Conservation (phyloP, 805 yeast genomes). For the Schizosaccharomyces cryophilus region DNA sequence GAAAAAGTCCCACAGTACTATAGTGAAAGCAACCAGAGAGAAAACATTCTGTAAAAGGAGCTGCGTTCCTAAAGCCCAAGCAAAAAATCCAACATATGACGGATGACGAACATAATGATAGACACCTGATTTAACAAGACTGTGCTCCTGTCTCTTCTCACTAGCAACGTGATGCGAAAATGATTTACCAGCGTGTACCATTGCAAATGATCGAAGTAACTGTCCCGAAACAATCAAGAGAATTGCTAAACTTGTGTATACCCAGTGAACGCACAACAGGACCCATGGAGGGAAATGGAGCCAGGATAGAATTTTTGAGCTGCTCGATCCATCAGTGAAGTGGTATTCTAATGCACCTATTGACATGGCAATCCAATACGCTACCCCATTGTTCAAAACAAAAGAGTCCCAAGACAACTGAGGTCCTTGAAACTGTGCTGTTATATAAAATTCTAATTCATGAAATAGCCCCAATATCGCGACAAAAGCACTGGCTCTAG, state of each 20-base stretch:
- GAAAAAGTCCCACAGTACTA: slow-evolving; percentile 49
- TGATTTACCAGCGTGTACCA: slow-evolving; percentile 68
- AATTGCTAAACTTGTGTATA: slow-evolving; percentile 21
- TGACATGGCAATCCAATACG: slow-evolving; percentile 1
- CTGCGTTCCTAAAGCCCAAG: slow-evolving; percentile 85
- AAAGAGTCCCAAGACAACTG: not conserved
- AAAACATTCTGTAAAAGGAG: slow-evolving; percentile 42
- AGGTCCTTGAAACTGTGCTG: slow-evolving; percentile 44
- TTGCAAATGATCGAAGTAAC: slow-evolving; percentile 40
- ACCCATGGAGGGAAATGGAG: not conserved
- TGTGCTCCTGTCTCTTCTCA: slow-evolving; percentile 29
- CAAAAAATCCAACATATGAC: slow-evolving; percentile 68
- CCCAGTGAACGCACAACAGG: not conserved
- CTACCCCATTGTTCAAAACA: not conserved
- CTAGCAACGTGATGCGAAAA: slow-evolving; percentile 60
- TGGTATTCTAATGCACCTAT: slow-evolving; percentile 22
- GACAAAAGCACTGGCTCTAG: slow-evolving; percentile 20
- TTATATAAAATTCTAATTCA: slow-evolving; percentile 54
- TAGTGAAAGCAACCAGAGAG: slow-evolving; percentile 27
- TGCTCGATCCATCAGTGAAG: slow-evolving; percentile 36
- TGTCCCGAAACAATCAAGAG: slow-evolving; percentile 36
- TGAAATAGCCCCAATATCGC: slow-evolving; percentile 40
- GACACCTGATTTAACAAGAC: slow-evolving; percentile 47
- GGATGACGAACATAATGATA: slow-evolving; percentile 60
- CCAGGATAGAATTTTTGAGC: slow-evolving; percentile 28